Base-by-base conservation (phyloP, 2,329 filamentous ascomycete species). In the Cordyceps militaris region DNA sequence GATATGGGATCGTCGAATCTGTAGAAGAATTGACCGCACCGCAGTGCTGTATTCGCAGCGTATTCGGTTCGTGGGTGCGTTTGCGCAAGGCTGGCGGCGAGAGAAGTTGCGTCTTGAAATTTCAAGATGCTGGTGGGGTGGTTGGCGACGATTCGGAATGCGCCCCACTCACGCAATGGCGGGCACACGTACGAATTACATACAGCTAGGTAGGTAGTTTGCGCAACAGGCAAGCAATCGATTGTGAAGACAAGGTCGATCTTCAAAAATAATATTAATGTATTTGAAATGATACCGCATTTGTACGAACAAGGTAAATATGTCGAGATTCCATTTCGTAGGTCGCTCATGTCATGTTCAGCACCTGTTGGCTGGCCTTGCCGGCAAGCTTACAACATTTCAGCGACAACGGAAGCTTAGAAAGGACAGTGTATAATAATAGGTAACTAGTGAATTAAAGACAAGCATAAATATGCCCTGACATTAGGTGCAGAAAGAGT, bases 111-210 rank as follows among this genome's bases (percentile, higher is more conserved):
- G 47, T 50, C 47, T 46, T 14, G 55, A 57, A 51, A 43, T 57
- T 52, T 57, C 48, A 24, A 26, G 47, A 51, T 43, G 47, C 19
- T 52, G 56, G 47, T 57, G 56, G 46, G 36, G 53, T 56, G 54
- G 56, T 57, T 57, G 56, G 56, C 52, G 56, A 57, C 56, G 56
- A 57, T 57, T 46, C 23, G 26, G 40, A 9, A 42, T 1, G 8
- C 23, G 53, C 53, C 53, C 53, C 53, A 56, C 52, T 4, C 13
- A 23, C 19, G 24, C 1, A 21, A 4, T n/a, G 8, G 40, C 26
- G 19, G 6, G 44, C 44, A 7, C 28, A 24, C 13, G 24, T 36
- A 13, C 19, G 7, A 30, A 30, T n/a, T 21, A 14, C 34, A n/a
- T n/a, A n/a, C n/a, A n/a, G n/a, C n/a, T n/a, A n/a, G n/a, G n/a